Percentiles rank a stretch among this genome's conserved stretches.
Evolutionary conservation across 441 rosid genomes (phyloP).

Genomic region (Croton laevigatus): DNA sequence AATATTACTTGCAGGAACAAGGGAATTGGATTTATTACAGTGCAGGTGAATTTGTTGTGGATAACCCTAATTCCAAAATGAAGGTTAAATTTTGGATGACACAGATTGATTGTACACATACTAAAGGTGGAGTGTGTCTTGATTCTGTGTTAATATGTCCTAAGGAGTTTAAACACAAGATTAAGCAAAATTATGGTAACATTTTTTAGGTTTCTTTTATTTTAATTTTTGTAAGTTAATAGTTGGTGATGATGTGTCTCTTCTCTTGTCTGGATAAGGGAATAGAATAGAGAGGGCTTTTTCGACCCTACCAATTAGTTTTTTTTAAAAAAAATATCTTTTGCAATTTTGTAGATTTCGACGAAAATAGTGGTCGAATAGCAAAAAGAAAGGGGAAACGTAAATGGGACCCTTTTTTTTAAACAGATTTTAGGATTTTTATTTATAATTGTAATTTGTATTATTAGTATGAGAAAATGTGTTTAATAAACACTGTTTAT

Average conservation of each 20-base stretch:
- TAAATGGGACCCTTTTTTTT: no score
- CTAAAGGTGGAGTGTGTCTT: conserved; percentile 67
- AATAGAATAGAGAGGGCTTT: no score
- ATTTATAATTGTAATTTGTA: no score
- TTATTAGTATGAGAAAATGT: no score
- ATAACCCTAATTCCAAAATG: conserved; percentile 20
- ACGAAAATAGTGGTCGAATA: no score
- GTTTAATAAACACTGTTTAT: no score
- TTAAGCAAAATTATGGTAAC: conserved; percentile 4
- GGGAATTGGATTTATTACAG: conserved; percentile 61
- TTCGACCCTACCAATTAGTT: no score
- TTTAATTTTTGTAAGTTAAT: neutral
- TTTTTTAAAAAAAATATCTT: no score
- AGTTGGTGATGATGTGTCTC: neutral
- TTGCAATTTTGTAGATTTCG: no score
- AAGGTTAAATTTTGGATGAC: conserved; percentile 75
- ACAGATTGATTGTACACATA: conserved; percentile 87
- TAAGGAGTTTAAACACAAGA: conserved; percentile 20
- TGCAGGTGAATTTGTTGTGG: conserved; percentile 55
- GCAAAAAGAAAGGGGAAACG: no score
- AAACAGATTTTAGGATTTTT: no score
- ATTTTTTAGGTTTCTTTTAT: neutral
- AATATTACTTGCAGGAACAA: conserved; percentile 42
- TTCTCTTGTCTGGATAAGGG: no score
- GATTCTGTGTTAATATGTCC: conserved; percentile 49